A percentile compares a stretch with the other conserved stretches of the same genome.
These are phyloP conservation scores for Vitis hybrid DNA, from an alignment of 177 flowering plant species.

Conservation along the genomic window DNA sequence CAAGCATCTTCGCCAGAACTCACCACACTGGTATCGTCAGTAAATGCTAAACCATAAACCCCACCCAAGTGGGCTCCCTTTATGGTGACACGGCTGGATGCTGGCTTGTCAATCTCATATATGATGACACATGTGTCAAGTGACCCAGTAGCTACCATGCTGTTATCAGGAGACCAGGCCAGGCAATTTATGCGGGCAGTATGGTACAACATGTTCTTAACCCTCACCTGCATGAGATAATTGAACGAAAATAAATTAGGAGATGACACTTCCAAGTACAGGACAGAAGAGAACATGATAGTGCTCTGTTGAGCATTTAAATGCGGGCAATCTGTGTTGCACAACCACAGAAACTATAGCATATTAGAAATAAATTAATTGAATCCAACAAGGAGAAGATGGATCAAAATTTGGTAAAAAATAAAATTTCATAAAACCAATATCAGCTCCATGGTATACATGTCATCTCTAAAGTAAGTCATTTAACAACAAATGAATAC, in stretches of 20 bases:
- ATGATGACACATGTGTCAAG: constrained; percentile 85
- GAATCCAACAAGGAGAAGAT: no score
- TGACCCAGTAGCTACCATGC: constrained; percentile 89
- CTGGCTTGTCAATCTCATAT: constrained; percentile 78
- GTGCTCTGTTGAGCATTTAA: background rate
- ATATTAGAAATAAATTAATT: background rate
- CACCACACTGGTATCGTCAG: constrained; percentile 61
- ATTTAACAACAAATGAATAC: no score
- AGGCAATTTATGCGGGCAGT: constrained; percentile 90
- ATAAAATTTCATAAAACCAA: background rate
- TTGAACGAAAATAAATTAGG: background rate
- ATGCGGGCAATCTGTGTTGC: background rate
- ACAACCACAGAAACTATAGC: background rate
- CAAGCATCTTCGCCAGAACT: constrained; percentile 98
- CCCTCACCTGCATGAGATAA: constrained; percentile 66
- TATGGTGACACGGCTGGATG: constrained; percentile 73
- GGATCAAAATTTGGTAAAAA: background rate
- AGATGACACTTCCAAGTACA: background rate
- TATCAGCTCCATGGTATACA: background rate
- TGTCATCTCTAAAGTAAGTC: no score
- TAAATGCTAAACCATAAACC: constrained; percentile 82
- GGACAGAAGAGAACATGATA: background rate
- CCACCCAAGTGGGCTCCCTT: constrained; percentile 97
- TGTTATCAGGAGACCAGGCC: constrained; percentile 92
- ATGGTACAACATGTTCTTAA: constrained; percentile 94